These are phyloP conservation scores for Rosa multiflora DNA, from an alignment of 306 rosid species.

Conservation along the genomic window DNA sequence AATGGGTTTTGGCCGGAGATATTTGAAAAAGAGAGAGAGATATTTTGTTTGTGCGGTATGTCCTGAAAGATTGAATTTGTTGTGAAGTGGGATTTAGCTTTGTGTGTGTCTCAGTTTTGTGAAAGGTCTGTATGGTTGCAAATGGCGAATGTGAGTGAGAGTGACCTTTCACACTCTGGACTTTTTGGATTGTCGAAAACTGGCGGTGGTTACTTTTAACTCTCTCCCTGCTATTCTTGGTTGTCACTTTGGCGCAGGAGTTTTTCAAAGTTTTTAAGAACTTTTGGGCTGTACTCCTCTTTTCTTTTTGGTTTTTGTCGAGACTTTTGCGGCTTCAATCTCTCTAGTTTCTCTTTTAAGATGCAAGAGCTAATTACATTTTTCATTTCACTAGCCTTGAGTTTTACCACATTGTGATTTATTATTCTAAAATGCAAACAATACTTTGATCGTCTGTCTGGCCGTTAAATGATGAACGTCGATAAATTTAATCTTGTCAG, in stretches of 20 bases:
- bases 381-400: not conserved
- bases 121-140: conserved; percentile 35
- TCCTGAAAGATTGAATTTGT: conserved; percentile 27
- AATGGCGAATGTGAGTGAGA: conserved; percentile 38
- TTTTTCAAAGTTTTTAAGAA: not conserved
- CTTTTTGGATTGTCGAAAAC: conserved; percentile 35
- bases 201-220: conserved; percentile 35
- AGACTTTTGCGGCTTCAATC: not conserved
- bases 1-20: conserved; percentile 28
- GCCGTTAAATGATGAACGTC: too few relatives aligned
- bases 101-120: conserved; percentile 27
- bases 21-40: not conserved
- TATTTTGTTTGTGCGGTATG: too few relatives aligned
- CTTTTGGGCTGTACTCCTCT: not conserved
- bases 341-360: not conserved
- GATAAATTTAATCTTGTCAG: not conserved
- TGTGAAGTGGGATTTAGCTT: conserved; percentile 15
- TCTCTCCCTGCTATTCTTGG: conserved; percentile 7
- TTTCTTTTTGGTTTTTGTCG: conserved; percentile 21
- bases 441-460: too few relatives aligned
- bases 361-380: not conserved
- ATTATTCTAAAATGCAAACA: too few relatives aligned
- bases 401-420: not conserved
- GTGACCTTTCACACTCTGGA: conserved; percentile 43
- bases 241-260: conserved; percentile 8